phyloP scores from a whole-genome alignment of 495 filamentous ascomycete species.

The Lasiosphaeris hirsuta region DNA sequence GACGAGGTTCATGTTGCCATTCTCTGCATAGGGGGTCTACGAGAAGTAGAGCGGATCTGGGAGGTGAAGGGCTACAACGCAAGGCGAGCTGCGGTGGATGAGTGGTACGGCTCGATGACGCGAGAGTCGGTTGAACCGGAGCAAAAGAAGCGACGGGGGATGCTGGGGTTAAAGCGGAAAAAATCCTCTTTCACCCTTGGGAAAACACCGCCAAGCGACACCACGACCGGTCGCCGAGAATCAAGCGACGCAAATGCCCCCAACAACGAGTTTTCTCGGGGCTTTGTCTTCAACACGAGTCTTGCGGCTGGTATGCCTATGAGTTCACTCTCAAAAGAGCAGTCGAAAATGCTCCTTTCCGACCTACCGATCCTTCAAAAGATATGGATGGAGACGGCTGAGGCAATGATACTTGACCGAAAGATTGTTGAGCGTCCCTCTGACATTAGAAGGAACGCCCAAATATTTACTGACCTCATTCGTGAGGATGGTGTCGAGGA shows the following conservation, averaged over 20 bases:
- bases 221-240: background rate
- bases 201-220: constrained; percentile 17
- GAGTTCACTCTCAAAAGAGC: constrained; percentile 43
- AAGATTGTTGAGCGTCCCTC: constrained; percentile 49
- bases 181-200: constrained; percentile 37
- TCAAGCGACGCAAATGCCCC: constrained; percentile 4
- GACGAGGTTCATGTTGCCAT: constrained; percentile 55
- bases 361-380: constrained; percentile 48
- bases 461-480: constrained; percentile 52
- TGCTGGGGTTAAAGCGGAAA: constrained; percentile 48
- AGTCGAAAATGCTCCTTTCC: constrained; percentile 43
- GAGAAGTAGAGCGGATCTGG: constrained; percentile 55
- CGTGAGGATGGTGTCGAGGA: constrained; percentile 48
- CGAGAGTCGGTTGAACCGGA: constrained; percentile 39
- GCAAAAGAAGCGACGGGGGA: constrained; percentile 43
- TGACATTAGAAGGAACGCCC: constrained; percentile 51
- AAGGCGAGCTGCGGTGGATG: constrained; percentile 49
- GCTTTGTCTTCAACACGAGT: constrained; percentile 50
- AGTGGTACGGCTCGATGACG: constrained; percentile 48
- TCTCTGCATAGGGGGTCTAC: constrained; percentile 51
- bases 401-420: constrained; percentile 52
- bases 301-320: constrained; percentile 54
- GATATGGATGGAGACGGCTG: constrained; percentile 53
- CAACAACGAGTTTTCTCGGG: constrained; percentile 22
- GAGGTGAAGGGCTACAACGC: constrained; percentile 57